These are phyloP conservation scores for Ophiostoma tasmaniense DNA, from an alignment of 2,329 filamentous ascomycete genomes.

Conservation along the genomic window DNA sequence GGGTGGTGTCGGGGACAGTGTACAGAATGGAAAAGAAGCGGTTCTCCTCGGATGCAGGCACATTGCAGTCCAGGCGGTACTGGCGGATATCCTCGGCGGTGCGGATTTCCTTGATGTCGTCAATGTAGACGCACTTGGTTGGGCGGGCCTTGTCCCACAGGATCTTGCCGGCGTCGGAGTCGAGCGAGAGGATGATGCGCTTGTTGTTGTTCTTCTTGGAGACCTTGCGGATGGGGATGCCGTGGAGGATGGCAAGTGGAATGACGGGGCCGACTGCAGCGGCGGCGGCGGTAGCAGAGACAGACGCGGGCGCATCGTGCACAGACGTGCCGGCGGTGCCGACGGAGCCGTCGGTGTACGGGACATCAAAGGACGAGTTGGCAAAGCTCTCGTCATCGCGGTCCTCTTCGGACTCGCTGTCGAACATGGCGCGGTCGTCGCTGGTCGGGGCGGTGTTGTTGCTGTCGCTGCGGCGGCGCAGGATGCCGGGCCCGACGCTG, in stretches of 20 bases:
- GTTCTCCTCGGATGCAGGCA: conserved; percentile 57
- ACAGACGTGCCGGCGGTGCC: conserved; percentile 38
- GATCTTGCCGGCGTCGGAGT: conserved; percentile 76
- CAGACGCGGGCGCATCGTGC: conserved; percentile 23
- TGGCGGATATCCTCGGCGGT: conserved; percentile 76
- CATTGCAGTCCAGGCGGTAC: conserved; percentile 74
- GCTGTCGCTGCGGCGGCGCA: conserved; percentile 79
- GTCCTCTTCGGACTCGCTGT: conserved; percentile 51
- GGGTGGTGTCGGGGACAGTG: conserved; percentile 65
- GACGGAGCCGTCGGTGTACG: background rate
- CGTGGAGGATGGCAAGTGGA: conserved; percentile 66
- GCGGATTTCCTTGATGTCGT: conserved; percentile 88
- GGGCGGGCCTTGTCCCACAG: conserved; percentile 75
- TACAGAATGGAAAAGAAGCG: conserved; percentile 91
- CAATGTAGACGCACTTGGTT: conserved; percentile 82
- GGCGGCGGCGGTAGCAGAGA: conserved; percentile 21
- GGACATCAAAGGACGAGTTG: conserved; percentile 25
- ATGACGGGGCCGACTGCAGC: conserved; percentile 57
- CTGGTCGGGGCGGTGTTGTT: conserved; percentile 57
- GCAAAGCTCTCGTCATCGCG: conserved; percentile 30
- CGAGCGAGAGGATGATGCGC: conserved; percentile 61
- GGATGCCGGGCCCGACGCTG: conserved; percentile 80
- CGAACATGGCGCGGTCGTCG: conserved; percentile 25
- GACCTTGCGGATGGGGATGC: conserved; percentile 71
- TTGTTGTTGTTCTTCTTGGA: conserved; percentile 82